Evolutionary conservation across 805 yeast species (phyloP).

Genomic region (Maudiozyma turicensis): DNA sequence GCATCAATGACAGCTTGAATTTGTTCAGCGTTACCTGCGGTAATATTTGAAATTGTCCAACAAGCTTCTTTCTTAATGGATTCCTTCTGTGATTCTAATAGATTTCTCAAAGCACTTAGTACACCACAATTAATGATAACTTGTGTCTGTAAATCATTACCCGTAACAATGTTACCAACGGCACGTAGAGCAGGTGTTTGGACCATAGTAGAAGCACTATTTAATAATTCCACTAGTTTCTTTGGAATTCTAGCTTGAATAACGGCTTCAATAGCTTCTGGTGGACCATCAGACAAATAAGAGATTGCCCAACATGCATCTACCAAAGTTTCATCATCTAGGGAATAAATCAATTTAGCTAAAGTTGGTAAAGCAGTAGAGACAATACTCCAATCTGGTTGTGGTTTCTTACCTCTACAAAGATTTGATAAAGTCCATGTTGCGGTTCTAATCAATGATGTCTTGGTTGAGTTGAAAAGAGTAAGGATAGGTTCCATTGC

Average conservation of each 20-base stretch:
- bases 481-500: conserved; percentile 85
- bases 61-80: conserved; percentile 94
- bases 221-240: conserved; percentile 82
- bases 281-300: conserved; percentile 84
- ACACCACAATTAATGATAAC: conserved; percentile 90
- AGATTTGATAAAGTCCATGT: conserved; percentile 96
- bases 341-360: conserved; percentile 80
- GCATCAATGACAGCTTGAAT: conserved; percentile 95
- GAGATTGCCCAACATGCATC: conserved; percentile 99
- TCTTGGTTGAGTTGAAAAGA: conserved; percentile 70
- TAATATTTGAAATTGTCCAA: conserved; percentile 97
- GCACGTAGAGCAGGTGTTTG: conserved; percentile 98
- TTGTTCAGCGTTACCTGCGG: conserved; percentile 94
- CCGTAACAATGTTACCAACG: conserved; percentile 95
- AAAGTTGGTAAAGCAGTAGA: conserved; percentile 83
- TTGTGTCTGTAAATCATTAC: conserved; percentile 93
- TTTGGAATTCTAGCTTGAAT: conserved; percentile 93
- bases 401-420: conserved; percentile 94
- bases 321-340: conserved; percentile 85
- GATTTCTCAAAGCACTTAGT: conserved; percentile 69
- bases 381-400: conserved; percentile 88
- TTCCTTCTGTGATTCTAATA: conserved; percentile 79
- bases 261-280: conserved; percentile 92
- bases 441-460: conserved; percentile 89
- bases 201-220: conserved; percentile 73